Evolutionary conservation across 768 basidiomycete species (phyloP).

Genomic region (Trametes meyenii): DNA sequence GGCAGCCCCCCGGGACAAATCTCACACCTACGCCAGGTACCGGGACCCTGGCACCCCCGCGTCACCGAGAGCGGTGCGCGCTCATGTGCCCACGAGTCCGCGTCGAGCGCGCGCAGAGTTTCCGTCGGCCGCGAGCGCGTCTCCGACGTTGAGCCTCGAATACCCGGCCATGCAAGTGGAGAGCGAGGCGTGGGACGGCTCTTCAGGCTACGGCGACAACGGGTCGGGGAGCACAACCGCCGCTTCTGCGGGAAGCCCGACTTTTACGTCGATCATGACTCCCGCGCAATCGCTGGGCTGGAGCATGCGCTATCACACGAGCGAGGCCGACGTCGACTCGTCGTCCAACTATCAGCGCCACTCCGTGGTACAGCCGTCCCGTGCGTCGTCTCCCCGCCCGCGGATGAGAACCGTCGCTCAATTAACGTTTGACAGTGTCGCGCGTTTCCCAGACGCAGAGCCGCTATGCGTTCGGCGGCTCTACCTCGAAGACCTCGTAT

Average conservation of each 20-base stretch:
- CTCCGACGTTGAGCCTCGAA: constrained; percentile 12
- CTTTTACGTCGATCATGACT: constrained; percentile 28
- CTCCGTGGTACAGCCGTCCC: constrained; percentile 1
- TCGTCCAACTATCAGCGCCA: constrained; percentile 14
- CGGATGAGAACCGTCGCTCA: neutral
- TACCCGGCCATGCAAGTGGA: neutral
- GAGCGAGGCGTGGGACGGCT: constrained; percentile 16
- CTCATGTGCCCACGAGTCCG: neutral
- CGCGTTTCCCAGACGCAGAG: constrained; percentile 19
- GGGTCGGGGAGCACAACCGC: neutral
- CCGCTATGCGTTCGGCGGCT: constrained; percentile 10
- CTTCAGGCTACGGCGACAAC: constrained; percentile 11
- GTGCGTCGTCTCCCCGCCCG: constrained; percentile 1
- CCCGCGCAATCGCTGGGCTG: constrained; percentile 28
- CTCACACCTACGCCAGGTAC: neutral
- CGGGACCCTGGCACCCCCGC: neutral
- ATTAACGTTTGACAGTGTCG: constrained; percentile 11
- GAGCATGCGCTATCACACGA: constrained; percentile 12
- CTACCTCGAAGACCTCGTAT: constrained; percentile 1
- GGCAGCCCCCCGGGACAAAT: neutral
- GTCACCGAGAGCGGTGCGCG: neutral
- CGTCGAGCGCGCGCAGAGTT: neutral
- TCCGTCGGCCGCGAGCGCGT: neutral
- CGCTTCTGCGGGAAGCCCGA: constrained; percentile 1
- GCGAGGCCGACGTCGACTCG: constrained; percentile 4